Base-by-base conservation (phyloP, 2,329 filamentous ascomycete genomes). In the Neocucurbitaria cava region DNA sequence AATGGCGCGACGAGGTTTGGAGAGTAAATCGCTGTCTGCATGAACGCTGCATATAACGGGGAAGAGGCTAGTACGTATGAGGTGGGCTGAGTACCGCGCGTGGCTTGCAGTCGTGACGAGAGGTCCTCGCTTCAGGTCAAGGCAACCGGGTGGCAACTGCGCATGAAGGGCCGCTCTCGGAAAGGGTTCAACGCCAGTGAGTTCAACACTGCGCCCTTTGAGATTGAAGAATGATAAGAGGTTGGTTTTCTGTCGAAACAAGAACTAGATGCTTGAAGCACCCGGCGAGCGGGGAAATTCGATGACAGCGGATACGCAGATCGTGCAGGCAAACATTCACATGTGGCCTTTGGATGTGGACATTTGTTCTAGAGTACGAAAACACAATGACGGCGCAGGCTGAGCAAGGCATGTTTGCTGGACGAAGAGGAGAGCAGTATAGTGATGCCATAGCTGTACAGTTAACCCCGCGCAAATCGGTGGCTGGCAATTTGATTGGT, bases 61-160 rank as follows among this genome's bases (percentile, higher is more conserved):
- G 3, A 15, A 21, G n/a, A 28, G 28, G 21, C 38, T 17, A 43
- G 24, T 11, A 13, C 41, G 24, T 26, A 26, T 40, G 52, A 45
- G 39, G 51, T 47, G 55, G 55, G 55, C 47, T 41, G 42, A 54
- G 55, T 11, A 40, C 23, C 10, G 35, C 51, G 50, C 47, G 51
- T 58, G 55, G 41, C 28, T 46, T 18, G 47, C 30, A 38, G 23
- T 40, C 33, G 21, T 58, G 51, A 35, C 43, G 18, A 18, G 31
- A 13, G 24, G 15, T n/a, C 10, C 17, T 35, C 31, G 31, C 31
- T n/a, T 35, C 31, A 17, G 13, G 13, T 35, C 17, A 17, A 35
- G 31, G 31, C 31, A 35, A 35, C 31, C 31, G 31, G 5, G 13
- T 35, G 31, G 31, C 31, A 35, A 15, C 31, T 35, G 13, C 15